A percentile compares a stretch with the other conserved stretches of the same genome.
Evolutionary conservation across 192 early-diverging fungal species (phyloP).

Genomic region (Mortierella alpina): DNA sequence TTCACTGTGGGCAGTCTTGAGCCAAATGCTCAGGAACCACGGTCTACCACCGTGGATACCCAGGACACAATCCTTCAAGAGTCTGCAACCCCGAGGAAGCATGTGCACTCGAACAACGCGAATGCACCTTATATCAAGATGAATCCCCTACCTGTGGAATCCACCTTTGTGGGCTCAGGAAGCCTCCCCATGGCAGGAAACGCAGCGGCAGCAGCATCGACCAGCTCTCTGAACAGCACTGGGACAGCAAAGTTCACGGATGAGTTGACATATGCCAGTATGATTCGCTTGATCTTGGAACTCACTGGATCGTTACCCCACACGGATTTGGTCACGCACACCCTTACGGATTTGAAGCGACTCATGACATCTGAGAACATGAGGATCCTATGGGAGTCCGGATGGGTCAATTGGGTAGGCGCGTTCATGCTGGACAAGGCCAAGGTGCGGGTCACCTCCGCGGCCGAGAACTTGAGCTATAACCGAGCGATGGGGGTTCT

Average conservation of each 20-base stretch:
- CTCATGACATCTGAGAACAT: conserved; percentile 55
- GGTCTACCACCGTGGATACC: not conserved
- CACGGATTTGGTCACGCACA: conserved; percentile 54
- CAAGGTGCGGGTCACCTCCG: conserved; percentile 41
- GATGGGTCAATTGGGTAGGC: conserved; percentile 54
- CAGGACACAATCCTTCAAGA: not conserved
- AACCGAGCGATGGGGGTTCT: conserved; percentile 50
- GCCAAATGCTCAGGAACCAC: not conserved
- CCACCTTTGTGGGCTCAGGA: conserved; percentile 17
- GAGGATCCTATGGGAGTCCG: conserved; percentile 54
- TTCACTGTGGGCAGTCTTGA: not conserved
- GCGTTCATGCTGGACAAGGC: conserved; percentile 40
- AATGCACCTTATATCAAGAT: conserved; percentile 41
- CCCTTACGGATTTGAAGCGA: conserved; percentile 53
- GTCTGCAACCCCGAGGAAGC: conserved; percentile 8
- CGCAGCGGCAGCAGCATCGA: no score
- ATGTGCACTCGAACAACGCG: conserved; percentile 12
- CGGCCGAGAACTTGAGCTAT: conserved; percentile 41
- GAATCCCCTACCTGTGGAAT: conserved; percentile 25
- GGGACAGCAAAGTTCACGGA: conserved; percentile 48
- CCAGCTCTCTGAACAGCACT: conserved; percentile 8
- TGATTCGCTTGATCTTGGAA: conserved; percentile 48
- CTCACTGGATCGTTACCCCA: conserved; percentile 39
- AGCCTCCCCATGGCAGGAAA: not conserved
- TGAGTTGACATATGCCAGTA: conserved; percentile 54